Base-by-base conservation (phyloP, 768 basidiomycete genomes). In the Mycena olivaceomarginata region DNA sequence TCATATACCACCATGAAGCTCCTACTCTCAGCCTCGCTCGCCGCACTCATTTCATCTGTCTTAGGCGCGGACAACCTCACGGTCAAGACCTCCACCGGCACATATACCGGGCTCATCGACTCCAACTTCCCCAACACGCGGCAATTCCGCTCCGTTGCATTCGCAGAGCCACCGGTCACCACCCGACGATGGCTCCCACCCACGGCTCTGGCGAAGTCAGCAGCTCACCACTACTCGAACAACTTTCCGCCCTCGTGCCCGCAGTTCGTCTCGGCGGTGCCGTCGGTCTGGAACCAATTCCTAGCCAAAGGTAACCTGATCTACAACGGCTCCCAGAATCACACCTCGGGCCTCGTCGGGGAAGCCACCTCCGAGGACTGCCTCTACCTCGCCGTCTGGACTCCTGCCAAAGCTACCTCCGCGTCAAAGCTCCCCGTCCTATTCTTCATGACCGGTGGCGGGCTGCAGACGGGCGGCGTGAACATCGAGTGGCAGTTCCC, bases 381-480 rank as follows among this genome's bases (percentile, higher is more conserved):
- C 59, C 46, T 79, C 13, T 56, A 65, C 53, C 64, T 79, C 60
- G 74, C 74, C 15, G 48, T 79, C 43, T 79, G 78, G 78, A 76
- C 78, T 4, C 78, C 78, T 3, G 71, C 70, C 25, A n/a, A 76
- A 9, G 74, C 66, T 15, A 76, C 71, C 37, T 4, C 22, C 20
- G 10, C 65, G 20, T 75, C 74, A 5, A 75, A 79, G 15, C 76
- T 79, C 39, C 78, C 78, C 37, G 78, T 79, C 12, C 51, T 79
- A 39, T 64, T 62, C 64, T n/a, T 74, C 31, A 69, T 79, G 53
- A 71, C 72, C 1, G 78, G 78, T n/a, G 78, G 78, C 7, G 78
- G 72, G 15, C 40, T 70, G 56, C 41, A 43, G 2, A 72, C 74
- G 1, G 78, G 75, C 15, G 78, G 78, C 16, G 71, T 75, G 4